Evolutionary conservation across 805 yeast species (phyloP).

Genomic region (Lachancea mirantina): DNA sequence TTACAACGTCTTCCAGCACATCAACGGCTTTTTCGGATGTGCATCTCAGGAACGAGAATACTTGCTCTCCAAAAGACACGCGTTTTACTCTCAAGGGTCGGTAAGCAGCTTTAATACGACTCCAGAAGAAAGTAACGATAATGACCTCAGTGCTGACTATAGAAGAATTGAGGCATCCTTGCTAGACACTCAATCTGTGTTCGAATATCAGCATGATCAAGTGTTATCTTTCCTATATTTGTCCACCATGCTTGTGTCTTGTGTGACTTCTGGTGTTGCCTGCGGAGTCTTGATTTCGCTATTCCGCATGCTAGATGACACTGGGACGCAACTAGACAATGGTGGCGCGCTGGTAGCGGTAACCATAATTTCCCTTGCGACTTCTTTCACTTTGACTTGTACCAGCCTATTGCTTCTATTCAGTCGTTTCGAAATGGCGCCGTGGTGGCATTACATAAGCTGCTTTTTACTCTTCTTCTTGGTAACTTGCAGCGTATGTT

Average conservation of each 20-base stretch:
- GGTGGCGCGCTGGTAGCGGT: slow-evolving; percentile 12
- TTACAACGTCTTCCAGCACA: slow-evolving; percentile 15
- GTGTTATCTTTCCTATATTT: slow-evolving; percentile 26
- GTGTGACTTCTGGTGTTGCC: slow-evolving; percentile 23
- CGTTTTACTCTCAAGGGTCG: slow-evolving; percentile 5
- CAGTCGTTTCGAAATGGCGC: slow-evolving; percentile 27
- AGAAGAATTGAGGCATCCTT: slow-evolving; percentile 16
- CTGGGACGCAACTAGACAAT: slow-evolving; percentile 19
- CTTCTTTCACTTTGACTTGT: slow-evolving; percentile 21
- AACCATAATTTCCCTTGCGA: slow-evolving; percentile 18
- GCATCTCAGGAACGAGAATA: slow-evolving; percentile 3
- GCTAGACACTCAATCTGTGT: slow-evolving; percentile 22
- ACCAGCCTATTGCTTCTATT: slow-evolving; percentile 22
- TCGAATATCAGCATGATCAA: slow-evolving; percentile 28
- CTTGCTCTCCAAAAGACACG: slow-evolving; percentile 2
- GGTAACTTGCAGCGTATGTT: slow-evolving; percentile 26
- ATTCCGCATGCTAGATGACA: slow-evolving; percentile 18
- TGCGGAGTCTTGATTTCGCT: slow-evolving; percentile 22
- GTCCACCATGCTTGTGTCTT: slow-evolving; percentile 20
- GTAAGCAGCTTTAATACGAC: slow-evolving; percentile 5
- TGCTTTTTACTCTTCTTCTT: slow-evolving; percentile 22
- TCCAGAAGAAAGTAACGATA: slow-evolving; percentile 12
- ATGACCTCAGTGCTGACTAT: slow-evolving; percentile 15
- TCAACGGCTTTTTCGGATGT: slow-evolving; percentile 11
- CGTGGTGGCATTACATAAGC: slow-evolving; percentile 28